phyloP scores from a whole-genome alignment of 2,329 filamentous ascomycete genomes.

The Botrytis fabae region DNA sequence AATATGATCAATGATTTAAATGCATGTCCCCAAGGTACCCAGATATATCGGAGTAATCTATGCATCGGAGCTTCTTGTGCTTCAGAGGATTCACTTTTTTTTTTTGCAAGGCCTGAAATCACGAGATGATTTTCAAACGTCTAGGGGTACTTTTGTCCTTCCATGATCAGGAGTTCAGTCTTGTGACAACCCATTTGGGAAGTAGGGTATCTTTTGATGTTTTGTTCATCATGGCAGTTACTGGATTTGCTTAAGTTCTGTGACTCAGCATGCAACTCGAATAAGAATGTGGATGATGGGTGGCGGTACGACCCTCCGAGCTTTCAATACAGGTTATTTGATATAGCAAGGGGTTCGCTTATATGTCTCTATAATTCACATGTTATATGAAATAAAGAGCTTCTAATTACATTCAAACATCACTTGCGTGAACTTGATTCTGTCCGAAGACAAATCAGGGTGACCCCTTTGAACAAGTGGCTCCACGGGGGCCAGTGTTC shows the following conservation, averaged over 20 bases:
- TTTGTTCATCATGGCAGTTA: not conserved
- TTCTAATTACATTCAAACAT: not conserved
- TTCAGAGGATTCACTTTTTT: not conserved
- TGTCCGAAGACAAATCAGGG: not conserved
- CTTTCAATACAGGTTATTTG: not conserved
- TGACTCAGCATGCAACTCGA: not conserved
- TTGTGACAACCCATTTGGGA: not conserved
- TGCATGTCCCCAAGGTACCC: not conserved
- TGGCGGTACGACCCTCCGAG: not conserved
- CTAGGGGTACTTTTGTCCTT: not conserved
- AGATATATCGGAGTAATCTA: not conserved
- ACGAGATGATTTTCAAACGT: not conserved
- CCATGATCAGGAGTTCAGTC: not conserved
- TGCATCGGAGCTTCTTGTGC: not conserved
- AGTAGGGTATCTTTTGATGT: not conserved
- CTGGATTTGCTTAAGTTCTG: not conserved
- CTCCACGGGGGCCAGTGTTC: not conserved
- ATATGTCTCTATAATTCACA: not conserved
- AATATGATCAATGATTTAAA: not conserved
- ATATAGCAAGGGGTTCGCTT: not conserved
- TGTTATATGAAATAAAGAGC: not conserved
- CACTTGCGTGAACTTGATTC: not conserved
- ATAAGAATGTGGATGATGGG: not conserved
- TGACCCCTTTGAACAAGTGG: not conserved
- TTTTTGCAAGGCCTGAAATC: not conserved